Percentiles rank a stretch among this genome's conserved stretches.
These are phyloP conservation scores for Metarhizium humberi DNA, from an alignment of 2,329 filamentous ascomycete genomes.

Conservation along the genomic window DNA sequence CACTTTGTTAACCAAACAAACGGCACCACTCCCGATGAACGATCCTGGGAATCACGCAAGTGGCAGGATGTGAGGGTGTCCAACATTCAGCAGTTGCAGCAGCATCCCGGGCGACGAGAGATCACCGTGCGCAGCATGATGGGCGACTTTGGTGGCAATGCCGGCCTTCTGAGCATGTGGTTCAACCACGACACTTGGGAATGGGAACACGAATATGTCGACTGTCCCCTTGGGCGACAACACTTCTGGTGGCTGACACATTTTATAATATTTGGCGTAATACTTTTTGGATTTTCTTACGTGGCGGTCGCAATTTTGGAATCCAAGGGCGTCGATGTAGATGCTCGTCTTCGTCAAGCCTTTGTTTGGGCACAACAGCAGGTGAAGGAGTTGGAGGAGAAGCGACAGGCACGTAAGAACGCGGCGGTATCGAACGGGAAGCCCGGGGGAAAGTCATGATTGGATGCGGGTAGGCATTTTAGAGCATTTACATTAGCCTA, in stretches of 20 bases:
- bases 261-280: constrained; percentile 51
- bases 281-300: constrained; percentile 22
- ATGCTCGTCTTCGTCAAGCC: constrained; percentile 14
- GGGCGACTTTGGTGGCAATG: constrained; percentile 90
- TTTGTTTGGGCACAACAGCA: constrained; percentile 10
- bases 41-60: constrained; percentile 39
- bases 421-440: constrained; percentile 10
- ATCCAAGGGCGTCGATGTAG: constrained; percentile 24
- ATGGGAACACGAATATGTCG: constrained; percentile 75
- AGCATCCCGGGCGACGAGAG: constrained; percentile 63
- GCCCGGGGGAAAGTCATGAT: constrained; percentile 11
- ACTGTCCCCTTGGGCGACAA: constrained; percentile 73
- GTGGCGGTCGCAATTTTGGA: constrained; percentile 14
- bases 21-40: constrained; percentile 27
- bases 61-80: constrained; percentile 36
- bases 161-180: constrained; percentile 81
- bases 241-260: constrained; percentile 94
- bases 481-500: constrained; percentile 2
- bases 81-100: constrained; percentile 30
- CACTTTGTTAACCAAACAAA: constrained; percentile 66
- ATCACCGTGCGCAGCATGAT: constrained; percentile 97
- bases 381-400: constrained; percentile 5
- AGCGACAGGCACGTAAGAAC: not conserved
- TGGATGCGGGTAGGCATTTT: constrained; percentile 9
- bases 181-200: constrained; percentile 64